Percentiles rank a stretch among this genome's conserved stretches.
Conservation (phyloP, 108 stramenopile species). For the Cyclotella kingstonii region DNA sequence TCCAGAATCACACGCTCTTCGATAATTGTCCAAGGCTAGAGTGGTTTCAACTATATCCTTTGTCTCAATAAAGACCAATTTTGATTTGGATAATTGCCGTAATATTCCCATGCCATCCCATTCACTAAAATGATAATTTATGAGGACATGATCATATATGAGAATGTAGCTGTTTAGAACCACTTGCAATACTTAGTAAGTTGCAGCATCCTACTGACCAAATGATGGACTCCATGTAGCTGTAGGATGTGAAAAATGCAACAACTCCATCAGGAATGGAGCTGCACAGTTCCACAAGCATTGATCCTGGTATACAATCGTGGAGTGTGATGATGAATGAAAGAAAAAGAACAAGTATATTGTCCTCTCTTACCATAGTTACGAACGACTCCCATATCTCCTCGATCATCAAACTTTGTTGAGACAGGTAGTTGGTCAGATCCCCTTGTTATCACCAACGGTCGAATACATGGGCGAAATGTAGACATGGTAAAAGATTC, state of each 20-base stretch:
- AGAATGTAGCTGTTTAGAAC: no score
- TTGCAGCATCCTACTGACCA: no score
- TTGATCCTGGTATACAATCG: slow-evolving; percentile 56
- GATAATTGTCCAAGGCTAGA: slow-evolving; percentile 95
- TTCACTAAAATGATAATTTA: no score
- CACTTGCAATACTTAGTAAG: no score
- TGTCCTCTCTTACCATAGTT: slow-evolving; percentile 73
- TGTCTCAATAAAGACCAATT: slow-evolving; percentile 98
- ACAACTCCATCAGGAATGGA: slow-evolving; percentile 96
- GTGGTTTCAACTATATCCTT: slow-evolving; percentile 99
- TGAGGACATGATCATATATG: no score
- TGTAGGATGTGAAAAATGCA: slow-evolving; percentile 97
- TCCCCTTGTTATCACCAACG: slow-evolving; percentile 94
- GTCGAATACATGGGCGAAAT: slow-evolving; percentile 96
- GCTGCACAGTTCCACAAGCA: slow-evolving; percentile 89
- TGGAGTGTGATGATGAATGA: not conserved
- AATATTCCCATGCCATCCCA: slow-evolving; percentile 96
- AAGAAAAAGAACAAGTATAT: not conserved
- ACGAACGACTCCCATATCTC: slow-evolving; percentile 90
- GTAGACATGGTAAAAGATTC: slow-evolving; percentile 97
- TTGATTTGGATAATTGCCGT: slow-evolving; percentile 86
- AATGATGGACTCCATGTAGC: slow-evolving; percentile 96
- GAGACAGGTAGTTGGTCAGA: slow-evolving; percentile 89
- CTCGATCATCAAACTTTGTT: slow-evolving; percentile 86
- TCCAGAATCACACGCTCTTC: slow-evolving; percentile 96